A percentile compares a stretch with the other conserved stretches of the same genome.
Conservation (phyloP, 805 yeast species). For the Brettanomyces nanus region DNA sequence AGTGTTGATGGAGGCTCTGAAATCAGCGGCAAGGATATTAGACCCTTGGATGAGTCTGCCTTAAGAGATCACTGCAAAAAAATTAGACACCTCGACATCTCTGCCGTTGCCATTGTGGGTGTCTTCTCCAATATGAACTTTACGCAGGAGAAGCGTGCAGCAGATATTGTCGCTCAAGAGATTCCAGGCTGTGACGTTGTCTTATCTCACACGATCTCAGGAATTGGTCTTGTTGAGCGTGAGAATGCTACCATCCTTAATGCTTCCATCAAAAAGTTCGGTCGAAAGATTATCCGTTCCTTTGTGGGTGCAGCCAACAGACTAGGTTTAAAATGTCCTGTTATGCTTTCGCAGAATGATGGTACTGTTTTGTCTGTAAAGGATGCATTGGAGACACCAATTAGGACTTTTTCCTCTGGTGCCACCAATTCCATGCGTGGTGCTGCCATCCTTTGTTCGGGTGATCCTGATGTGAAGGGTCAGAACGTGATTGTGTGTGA, state of each 20-base stretch:
- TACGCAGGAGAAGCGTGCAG: conserved; percentile 31
- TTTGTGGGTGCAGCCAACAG: conserved; percentile 30
- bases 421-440: conserved; percentile 42
- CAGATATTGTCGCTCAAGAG: conserved; percentile 24
- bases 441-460: conserved; percentile 30
- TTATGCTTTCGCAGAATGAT: conserved; percentile 38
- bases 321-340: conserved; percentile 31
- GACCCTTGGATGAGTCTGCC: not conserved
- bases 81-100: conserved; percentile 27
- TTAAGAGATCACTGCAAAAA: conserved; percentile 8
- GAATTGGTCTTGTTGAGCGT: conserved; percentile 37
- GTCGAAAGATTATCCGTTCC: conserved; percentile 31
- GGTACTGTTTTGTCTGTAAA: conserved; percentile 35
- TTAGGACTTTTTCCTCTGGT: conserved; percentile 40
- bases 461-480: conserved; percentile 20
- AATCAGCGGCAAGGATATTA: conserved; percentile 33
- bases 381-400: conserved; percentile 35
- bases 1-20: conserved; percentile 33
- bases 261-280: conserved; percentile 37
- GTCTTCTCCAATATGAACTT: conserved; percentile 32
- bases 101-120: conserved; percentile 33
- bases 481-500: conserved; percentile 35
- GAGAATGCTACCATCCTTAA: conserved; percentile 41
- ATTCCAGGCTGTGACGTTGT: conserved; percentile 28
- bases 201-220: conserved; percentile 32